Conservation (phyloP, 768 basidiomycete genomes). For the Xanthoconium stramineum region DNA sequence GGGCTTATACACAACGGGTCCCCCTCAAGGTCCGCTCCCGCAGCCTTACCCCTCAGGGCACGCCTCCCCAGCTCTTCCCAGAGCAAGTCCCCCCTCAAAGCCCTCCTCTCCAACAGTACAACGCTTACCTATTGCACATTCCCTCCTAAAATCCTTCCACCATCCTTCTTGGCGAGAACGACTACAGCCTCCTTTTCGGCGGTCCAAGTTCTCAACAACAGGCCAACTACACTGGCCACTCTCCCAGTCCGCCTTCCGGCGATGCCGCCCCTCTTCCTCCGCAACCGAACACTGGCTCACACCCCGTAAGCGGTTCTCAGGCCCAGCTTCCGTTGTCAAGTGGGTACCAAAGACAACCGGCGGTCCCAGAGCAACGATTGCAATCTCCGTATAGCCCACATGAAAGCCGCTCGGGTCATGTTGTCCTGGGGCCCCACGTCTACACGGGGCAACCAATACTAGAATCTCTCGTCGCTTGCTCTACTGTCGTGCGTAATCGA, state of each 20-base stretch:
- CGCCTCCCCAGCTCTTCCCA: neutral
- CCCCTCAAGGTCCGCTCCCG: neutral
- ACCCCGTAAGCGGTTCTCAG: constrained; percentile 15
- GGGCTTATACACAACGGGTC: neutral
- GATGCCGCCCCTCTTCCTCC: constrained; percentile 6
- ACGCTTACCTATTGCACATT: neutral
- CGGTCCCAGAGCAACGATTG: neutral
- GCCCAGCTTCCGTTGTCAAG: constrained; percentile 2
- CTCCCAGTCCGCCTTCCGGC: constrained; percentile 1
- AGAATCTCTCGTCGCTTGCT: neutral
- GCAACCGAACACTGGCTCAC: constrained; percentile 15
- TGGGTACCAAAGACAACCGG: constrained; percentile 10
- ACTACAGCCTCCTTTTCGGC: neutral
- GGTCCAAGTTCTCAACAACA: neutral
- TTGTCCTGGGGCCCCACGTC: neutral
- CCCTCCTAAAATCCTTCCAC: neutral
- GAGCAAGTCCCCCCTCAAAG: neutral
- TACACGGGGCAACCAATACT: neutral
- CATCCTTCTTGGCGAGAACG: neutral
- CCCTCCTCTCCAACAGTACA: neutral
- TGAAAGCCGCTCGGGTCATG: neutral
- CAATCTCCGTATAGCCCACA: neutral
- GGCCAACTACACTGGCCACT: constrained; percentile 2
- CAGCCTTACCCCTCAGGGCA: neutral
- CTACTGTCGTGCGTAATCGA: neutral